Base-by-base conservation (phyloP, 129 eudicot species). In the Cynara cardunculus region DNA sequence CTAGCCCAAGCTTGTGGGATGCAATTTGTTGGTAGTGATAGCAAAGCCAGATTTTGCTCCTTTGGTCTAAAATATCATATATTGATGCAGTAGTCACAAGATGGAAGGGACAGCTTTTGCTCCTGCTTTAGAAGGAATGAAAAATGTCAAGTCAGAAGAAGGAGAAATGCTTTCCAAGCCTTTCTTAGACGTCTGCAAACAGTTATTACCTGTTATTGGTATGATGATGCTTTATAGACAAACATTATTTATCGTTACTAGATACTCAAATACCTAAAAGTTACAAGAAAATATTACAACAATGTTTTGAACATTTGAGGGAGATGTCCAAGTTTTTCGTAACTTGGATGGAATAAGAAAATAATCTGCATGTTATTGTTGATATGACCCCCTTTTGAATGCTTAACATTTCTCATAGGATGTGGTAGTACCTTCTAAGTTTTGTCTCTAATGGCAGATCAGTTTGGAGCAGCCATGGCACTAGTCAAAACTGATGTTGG, bases 181-280 rank as follows among this genome's bases (percentile, higher is more conserved):
- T 62, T 94, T 94, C 88, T 84, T 94, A 79, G 96, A 94, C 3
- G 97, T 92, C 69, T 94, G 98, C 97, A 94, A 94, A 89, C 94
- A 82, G 69, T 87, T 94, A 74, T 81, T 92, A 67, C 98, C 98
- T 26, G 89, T 94, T 39, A 90, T 94, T 71, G 98, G 98, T 94
- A 94, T 66, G 77, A 7, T 81, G 18, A 44, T 39, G 28, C 74
- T 64, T 77, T 71, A 21, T 59, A 7, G 10, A 65, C 39, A 34
- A 34, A 27, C 31, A 1, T 5, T 49, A 14, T 69, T n/a, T 24
- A n/a, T 49, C 31, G n/a, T 19, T 9, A 37, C 25, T 64, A 19
- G 13, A 37, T n/a, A n/a, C n/a, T n/a, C n/a, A 49, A 13, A 14
- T 49, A 49, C 19, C 61, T 13, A 13, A 49, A 49, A 13, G 61